phyloP scores from a whole-genome alignment of 2,329 filamentous ascomycete genomes.

The Tricladium varicosporioides region DNA sequence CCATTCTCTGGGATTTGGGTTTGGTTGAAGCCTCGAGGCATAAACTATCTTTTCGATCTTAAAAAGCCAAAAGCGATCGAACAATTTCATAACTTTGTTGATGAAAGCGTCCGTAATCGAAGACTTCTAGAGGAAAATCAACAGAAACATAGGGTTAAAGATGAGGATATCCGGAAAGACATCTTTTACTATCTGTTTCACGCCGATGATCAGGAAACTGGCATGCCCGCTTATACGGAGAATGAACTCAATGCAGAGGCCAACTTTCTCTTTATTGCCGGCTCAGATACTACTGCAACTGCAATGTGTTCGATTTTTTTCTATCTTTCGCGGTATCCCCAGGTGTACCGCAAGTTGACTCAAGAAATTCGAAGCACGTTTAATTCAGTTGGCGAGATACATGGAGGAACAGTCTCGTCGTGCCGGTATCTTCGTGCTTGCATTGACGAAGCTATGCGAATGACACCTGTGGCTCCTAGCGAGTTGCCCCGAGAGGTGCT shows the following conservation, averaged over 20 bases:
- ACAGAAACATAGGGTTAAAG: not conserved
- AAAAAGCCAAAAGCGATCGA: too few species aligned
- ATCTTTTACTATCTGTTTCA: not conserved
- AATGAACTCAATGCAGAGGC: constrained; percentile 5
- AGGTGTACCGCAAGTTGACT: constrained; percentile 27
- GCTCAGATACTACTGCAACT: constrained; percentile 33
- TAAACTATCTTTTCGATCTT: not conserved
- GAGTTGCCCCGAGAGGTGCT: constrained; percentile 43
- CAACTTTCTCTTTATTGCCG: constrained; percentile 8
- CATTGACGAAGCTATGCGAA: constrained; percentile 45
- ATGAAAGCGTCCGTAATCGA: too few species aligned
- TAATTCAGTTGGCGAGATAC: constrained; percentile 30
- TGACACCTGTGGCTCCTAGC: constrained; percentile 43
- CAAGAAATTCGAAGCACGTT: constrained; percentile 37
- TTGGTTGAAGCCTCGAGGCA: constrained; percentile 10
- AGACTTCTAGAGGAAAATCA: not conserved
- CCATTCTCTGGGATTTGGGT: constrained; percentile 1
- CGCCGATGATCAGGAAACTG: constrained; percentile 30
- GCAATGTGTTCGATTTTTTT: constrained; percentile 35
- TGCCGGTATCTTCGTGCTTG: constrained; percentile 39
- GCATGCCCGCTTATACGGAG: constrained; percentile 59
- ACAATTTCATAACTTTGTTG: too few species aligned
- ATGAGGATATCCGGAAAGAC: not conserved
- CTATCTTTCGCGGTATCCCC: constrained; percentile 34
- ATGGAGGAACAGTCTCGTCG: constrained; percentile 32